Conservation (phyloP, 352 stramenopile genomes). For the Phytophthora boehmeriae region DNA sequence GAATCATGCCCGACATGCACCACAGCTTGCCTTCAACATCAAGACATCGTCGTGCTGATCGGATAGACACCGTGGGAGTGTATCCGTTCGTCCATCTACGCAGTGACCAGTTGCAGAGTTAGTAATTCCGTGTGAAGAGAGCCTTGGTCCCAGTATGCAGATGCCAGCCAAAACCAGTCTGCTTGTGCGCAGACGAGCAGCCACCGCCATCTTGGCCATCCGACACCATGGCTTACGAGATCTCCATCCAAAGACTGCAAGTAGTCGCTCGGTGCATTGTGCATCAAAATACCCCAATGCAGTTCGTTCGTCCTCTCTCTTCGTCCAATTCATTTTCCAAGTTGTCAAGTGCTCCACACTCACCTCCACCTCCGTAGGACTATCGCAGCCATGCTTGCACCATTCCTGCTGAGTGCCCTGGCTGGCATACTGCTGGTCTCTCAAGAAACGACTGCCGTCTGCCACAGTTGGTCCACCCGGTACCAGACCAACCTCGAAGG, state of each 20-base stretch:
- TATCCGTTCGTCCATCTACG: background rate
- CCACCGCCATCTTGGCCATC: background rate
- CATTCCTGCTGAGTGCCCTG: constrained; percentile 8
- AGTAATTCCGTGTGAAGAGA: background rate
- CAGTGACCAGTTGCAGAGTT: background rate
- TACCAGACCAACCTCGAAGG: constrained; percentile 54
- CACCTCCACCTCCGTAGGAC: background rate
- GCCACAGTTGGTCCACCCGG: constrained; percentile 51
- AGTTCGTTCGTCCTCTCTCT: too few species aligned
- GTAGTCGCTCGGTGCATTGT: background rate
- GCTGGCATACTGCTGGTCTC: constrained; percentile 9
- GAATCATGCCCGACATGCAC: too few species aligned
- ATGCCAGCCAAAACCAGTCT: background rate
- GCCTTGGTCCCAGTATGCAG: background rate
- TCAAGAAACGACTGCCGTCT: constrained; percentile 21
- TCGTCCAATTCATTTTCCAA: constrained; percentile 16
- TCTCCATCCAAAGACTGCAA: background rate
- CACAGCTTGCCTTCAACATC: background rate
- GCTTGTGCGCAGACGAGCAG: constrained; percentile 6
- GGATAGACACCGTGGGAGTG: constrained; percentile 2
- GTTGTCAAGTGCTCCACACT: constrained; percentile 1
- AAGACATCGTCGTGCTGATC: background rate
- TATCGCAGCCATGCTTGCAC: constrained; percentile 10
- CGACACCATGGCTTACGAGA: background rate
- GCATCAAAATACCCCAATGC: too few species aligned